Percentiles rank a stretch among this genome's conserved stretches.
These are phyloP conservation scores for Seiridium unicorne DNA, from an alignment of 2,329 filamentous ascomycete genomes.

Conservation along the genomic window DNA sequence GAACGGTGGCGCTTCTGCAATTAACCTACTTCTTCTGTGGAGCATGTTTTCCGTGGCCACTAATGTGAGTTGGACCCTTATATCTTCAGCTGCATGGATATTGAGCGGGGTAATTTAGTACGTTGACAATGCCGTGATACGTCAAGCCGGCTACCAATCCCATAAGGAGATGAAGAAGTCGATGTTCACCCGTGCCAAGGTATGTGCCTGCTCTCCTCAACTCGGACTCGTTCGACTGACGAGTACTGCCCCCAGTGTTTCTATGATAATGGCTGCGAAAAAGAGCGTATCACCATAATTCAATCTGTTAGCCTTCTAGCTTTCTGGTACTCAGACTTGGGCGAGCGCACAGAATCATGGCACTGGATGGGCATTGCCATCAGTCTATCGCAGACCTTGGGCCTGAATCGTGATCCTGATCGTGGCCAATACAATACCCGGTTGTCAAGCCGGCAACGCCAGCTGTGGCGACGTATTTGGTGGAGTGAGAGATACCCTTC, in stretches of 20 bases:
- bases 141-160: constrained; percentile 13
- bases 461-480: constrained; percentile 37
- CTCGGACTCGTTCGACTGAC: background rate
- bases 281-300: constrained; percentile 13
- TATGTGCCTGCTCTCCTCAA: background rate
- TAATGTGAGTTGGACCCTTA: constrained; percentile 21
- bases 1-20: constrained; percentile 22
- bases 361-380: constrained; percentile 16
- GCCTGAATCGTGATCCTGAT: constrained; percentile 13
- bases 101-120: constrained; percentile 5
- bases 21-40: constrained; percentile 36
- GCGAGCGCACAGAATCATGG: constrained; percentile 13
- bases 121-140: constrained; percentile 11
- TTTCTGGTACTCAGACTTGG: constrained; percentile 15
- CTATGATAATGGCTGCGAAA: constrained; percentile 12
- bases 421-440: constrained; percentile 10
- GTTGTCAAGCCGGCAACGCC: constrained; percentile 11
- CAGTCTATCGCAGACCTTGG: constrained; percentile 12
- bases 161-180: constrained; percentile 15
- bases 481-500: constrained; percentile 22
- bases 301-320: constrained; percentile 13
- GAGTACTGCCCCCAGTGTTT: constrained; percentile 2
- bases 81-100: background rate
- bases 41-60: constrained; percentile 35
- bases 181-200: constrained; percentile 14